A percentile compares a stretch with the other conserved stretches of the same genome.
These are phyloP conservation scores for Eimeria praecox DNA, from an alignment of 169 alveolate species.

Conservation along the genomic window DNA sequence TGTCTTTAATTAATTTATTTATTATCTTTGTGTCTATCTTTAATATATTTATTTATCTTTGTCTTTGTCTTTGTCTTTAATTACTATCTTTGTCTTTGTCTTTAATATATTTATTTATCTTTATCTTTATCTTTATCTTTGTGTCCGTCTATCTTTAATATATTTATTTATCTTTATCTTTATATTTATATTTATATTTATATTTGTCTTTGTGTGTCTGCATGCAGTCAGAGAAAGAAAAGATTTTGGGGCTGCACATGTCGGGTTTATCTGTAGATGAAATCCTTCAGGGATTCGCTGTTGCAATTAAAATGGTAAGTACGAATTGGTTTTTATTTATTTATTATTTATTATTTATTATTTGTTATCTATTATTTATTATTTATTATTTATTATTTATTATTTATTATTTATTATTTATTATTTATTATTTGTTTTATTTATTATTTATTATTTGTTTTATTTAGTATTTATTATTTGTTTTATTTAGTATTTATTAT, in stretches of 20 bases:
- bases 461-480: neutral
- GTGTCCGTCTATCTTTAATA: too few species aligned
- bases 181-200: too few species aligned
- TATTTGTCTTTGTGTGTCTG: too few species aligned
- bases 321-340: neutral
- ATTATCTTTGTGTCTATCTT: slow-evolving; percentile 85
- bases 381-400: neutral
- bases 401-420: neutral
- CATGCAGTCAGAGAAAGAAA: slow-evolving; percentile 85
- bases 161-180: slow-evolving; percentile 46
- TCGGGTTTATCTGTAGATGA: slow-evolving; percentile 94
- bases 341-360: neutral
- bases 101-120: neutral
- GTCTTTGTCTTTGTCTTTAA: slow-evolving; percentile 85
- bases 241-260: slow-evolving; percentile 93
- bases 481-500: neutral
- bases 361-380: neutral
- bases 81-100: slow-evolving; percentile 82
- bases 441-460: too few species aligned
- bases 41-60: slow-evolving; percentile 57
- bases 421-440: neutral
- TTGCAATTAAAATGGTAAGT: slow-evolving; percentile 91
- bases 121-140: too few species aligned
- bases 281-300: slow-evolving; percentile 94
- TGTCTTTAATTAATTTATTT: neutral